Percentiles rank a stretch among this genome's conserved stretches.
phyloP scores from a whole-genome alignment of 495 filamentous ascomycete species.

The Lichina pygmaea region DNA sequence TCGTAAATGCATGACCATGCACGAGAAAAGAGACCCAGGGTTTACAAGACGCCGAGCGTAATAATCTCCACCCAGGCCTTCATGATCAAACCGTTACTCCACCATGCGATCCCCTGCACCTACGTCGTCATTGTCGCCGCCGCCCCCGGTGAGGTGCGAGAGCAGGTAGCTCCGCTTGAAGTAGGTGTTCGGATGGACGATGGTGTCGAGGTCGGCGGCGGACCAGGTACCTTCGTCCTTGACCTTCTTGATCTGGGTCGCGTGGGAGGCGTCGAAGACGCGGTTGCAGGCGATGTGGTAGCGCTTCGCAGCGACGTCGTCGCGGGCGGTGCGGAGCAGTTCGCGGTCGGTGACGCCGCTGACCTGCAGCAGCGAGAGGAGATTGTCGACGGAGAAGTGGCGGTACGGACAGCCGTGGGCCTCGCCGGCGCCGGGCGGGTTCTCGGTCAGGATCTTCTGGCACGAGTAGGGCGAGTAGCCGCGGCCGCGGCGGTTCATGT shows the following conservation, averaged over 20 bases:
- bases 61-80: too few relatives aligned
- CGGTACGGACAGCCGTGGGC: constrained; percentile 88
- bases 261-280: constrained; percentile 77
- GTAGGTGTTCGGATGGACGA: constrained; percentile 93
- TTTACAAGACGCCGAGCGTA: too few relatives aligned
- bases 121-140: too few relatives aligned
- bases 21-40: too few relatives aligned
- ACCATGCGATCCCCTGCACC: too few relatives aligned
- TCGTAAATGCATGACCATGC: too few relatives aligned
- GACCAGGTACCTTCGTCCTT: constrained; percentile 60
- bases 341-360: constrained; percentile 55
- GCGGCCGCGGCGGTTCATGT: constrained; percentile 54
- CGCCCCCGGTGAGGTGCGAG: constrained; percentile 26
- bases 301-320: constrained; percentile 68
- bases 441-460: constrained; percentile 77
- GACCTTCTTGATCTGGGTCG: constrained; percentile 64
- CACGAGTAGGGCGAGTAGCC: constrained; percentile 81
- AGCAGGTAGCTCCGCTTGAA: constrained; percentile 81
- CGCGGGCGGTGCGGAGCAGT: constrained; percentile 51
- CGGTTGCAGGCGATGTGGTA: constrained; percentile 94
- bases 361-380: constrained; percentile 40
- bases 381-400: constrained; percentile 70
- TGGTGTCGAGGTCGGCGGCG: constrained; percentile 66
- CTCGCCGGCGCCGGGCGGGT: constrained; percentile 59
- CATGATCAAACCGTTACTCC: too few relatives aligned